Base-by-base conservation (phyloP, 805 yeast species). In the Candida multigemmis region DNA sequence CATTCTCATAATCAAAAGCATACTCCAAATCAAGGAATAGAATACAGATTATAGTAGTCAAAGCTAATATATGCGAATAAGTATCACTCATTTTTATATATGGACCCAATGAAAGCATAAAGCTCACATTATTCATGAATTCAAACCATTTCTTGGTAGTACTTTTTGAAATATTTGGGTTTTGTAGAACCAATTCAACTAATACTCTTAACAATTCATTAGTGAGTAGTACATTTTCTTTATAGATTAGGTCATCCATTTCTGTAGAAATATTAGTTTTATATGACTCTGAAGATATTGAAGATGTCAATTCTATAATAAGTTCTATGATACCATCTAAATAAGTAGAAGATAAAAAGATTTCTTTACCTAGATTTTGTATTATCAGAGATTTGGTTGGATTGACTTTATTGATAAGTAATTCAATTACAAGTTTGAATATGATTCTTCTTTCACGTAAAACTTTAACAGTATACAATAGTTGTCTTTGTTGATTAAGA, bases 21-120 rank as follows among this genome's bases (percentile, higher is more conserved):
- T 65, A 61, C 22, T 74, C 70, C 32, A 78, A 51, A 27, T 82
- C 84, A 14, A 81, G 42, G 20, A 77, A 48, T 15, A 72, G 42
- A 7, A 80, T 38, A 3, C 77, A 61, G 2, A 68, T 53, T 2
- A 73, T 43, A 1, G 78, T 66, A 3, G 59, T 37, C 11, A 77
- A 51, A 1, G 70, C 58, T 34, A 67, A 65, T 4, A 76, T 48
- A 9, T 54, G 42, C 8, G 38, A 34, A 30, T 50, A 38, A 27
- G 56, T 31, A 24, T 54, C 59, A 6, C 40, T 47, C 36, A 33
- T 33, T 16, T 33, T 31, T 11, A 56, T 41, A 26, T 31, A 32
- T 5, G 56, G 51, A 4, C 50, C 56, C 24, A 56, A 37, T 1
- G 35, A 29, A 7, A 30, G 27, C 4, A 41, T 44, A 24, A 53